Percentiles rank a stretch among this genome's conserved stretches.
These are phyloP conservation scores for Cercophora newfieldiana DNA, from an alignment of 495 filamentous ascomycete species.

Conservation along the genomic window DNA sequence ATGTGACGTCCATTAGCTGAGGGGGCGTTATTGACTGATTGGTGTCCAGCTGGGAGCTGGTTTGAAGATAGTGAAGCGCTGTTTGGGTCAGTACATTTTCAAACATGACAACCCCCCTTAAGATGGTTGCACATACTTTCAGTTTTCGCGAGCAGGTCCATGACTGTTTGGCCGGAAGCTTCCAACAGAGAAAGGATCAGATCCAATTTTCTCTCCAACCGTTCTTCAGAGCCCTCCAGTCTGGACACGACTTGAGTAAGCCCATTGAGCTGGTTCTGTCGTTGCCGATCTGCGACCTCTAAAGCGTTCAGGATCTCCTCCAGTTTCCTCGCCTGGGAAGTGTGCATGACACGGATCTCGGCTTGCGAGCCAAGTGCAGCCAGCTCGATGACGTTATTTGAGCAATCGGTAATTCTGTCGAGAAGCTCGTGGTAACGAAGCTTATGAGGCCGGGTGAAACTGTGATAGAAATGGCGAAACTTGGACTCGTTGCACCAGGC, in stretches of 20 bases:
- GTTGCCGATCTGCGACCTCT: not conserved
- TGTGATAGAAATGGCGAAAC: not conserved
- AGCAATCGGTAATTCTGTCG: not conserved
- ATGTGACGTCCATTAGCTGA: not conserved
- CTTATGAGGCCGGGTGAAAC: not conserved
- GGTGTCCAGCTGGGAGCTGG: not conserved
- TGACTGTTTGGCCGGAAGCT: not conserved
- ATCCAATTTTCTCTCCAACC: not conserved
- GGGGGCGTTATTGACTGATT: not conserved
- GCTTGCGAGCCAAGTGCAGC: not conserved
- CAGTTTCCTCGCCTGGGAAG: not conserved
- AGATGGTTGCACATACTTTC: not conserved
- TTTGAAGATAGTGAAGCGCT: not conserved
- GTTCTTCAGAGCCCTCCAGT: not conserved
- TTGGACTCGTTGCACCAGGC: not conserved
- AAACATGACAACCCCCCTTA: not conserved
- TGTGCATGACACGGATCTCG: not conserved
- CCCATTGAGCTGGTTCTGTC: not conserved
- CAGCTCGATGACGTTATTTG: not conserved
- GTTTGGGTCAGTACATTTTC: not conserved
- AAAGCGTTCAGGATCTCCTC: not conserved
- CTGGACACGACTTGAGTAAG: not conserved
- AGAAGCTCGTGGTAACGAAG: not conserved
- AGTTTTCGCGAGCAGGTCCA: not conserved
- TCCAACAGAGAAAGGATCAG: not conserved